Conservation (phyloP, 2,329 filamentous ascomycete species). For the Penicillium concentricum region DNA sequence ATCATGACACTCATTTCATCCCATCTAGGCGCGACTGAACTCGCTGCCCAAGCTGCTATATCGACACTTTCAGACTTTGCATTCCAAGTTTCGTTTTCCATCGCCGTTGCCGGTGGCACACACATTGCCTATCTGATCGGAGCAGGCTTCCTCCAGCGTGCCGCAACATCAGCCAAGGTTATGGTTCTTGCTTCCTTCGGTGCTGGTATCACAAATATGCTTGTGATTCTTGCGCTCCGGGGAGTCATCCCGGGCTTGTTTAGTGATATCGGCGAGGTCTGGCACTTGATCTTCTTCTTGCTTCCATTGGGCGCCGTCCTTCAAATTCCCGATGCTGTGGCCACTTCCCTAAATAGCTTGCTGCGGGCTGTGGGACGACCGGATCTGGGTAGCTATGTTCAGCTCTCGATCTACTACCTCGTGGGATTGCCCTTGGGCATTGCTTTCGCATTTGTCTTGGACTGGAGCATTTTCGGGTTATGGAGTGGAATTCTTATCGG, state of each 20-base stretch:
- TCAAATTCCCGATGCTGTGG: constrained; percentile 78
- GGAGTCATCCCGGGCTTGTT: constrained; percentile 72
- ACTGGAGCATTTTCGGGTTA: constrained; percentile 72
- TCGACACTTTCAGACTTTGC: constrained; percentile 72
- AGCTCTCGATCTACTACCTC: constrained; percentile 76
- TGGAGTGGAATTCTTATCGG: constrained; percentile 75
- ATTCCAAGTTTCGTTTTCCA: constrained; percentile 84
- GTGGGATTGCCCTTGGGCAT: constrained; percentile 79
- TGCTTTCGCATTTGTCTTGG: constrained; percentile 68
- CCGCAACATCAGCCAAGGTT: constrained; percentile 73
- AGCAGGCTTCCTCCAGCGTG: constrained; percentile 72
- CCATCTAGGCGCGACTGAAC: constrained; percentile 69
- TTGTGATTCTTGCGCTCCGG: constrained; percentile 64
- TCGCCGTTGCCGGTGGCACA: constrained; percentile 80
- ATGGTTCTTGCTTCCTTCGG: constrained; percentile 62
- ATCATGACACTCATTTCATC: constrained; percentile 74
- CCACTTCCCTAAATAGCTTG: constrained; percentile 75
- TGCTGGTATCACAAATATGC: constrained; percentile 73
- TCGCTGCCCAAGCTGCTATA: constrained; percentile 82
- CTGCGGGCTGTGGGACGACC: constrained; percentile 81
- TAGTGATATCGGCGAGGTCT: constrained; percentile 66
- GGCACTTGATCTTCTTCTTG: constrained; percentile 62
- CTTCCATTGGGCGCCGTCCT: constrained; percentile 78
- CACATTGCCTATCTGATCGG: constrained; percentile 89
- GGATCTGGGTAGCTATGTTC: constrained; percentile 80